A percentile compares a stretch with the other conserved stretches of the same genome.
Conservation (phyloP, 2,329 filamentous ascomycete species). For the Talaromyces verruculosus region DNA sequence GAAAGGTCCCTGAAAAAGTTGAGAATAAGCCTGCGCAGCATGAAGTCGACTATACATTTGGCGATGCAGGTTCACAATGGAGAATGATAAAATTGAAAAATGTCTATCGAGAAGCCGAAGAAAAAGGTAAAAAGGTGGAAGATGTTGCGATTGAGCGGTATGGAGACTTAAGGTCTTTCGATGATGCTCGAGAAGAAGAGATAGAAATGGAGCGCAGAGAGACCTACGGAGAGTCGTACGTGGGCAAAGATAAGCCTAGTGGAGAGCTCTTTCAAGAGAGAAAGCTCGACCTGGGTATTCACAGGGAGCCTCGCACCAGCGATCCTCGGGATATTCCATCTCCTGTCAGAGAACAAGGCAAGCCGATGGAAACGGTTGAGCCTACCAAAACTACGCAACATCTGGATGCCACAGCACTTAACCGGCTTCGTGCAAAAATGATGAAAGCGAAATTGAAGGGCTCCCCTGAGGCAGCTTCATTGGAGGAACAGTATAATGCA, state of each 20-base stretch:
- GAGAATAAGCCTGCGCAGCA: constrained; percentile 56
- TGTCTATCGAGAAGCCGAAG: constrained; percentile 76
- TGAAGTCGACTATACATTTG: constrained; percentile 78
- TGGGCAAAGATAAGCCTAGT: constrained; percentile 80
- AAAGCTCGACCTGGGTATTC: constrained; percentile 59
- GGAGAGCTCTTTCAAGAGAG: constrained; percentile 83
- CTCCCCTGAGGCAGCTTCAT: constrained; percentile 68
- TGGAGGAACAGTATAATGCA: constrained; percentile 81
- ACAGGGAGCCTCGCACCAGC: constrained; percentile 35
- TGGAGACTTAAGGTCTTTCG: constrained; percentile 78
- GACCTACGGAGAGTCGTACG: constrained; percentile 80
- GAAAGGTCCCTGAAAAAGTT: constrained; percentile 55
- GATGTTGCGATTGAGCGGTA: constrained; percentile 81
- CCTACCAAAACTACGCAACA: constrained; percentile 51
- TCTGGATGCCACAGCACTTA: constrained; percentile 76
- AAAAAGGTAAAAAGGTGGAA: constrained; percentile 70
- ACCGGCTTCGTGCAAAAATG: constrained; percentile 86
- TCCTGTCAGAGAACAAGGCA: constrained; percentile 52
- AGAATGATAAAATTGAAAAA: constrained; percentile 92
- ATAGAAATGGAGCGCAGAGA: constrained; percentile 81
- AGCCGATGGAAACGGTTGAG: constrained; percentile 57
- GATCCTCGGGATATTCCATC: constrained; percentile 38
- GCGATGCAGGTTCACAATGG: constrained; percentile 88
- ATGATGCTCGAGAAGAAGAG: constrained; percentile 89
- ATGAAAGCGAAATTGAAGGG: constrained; percentile 91